Base-by-base conservation (phyloP, 257 asterid genomes). In the Scutellaria baicalensis region DNA sequence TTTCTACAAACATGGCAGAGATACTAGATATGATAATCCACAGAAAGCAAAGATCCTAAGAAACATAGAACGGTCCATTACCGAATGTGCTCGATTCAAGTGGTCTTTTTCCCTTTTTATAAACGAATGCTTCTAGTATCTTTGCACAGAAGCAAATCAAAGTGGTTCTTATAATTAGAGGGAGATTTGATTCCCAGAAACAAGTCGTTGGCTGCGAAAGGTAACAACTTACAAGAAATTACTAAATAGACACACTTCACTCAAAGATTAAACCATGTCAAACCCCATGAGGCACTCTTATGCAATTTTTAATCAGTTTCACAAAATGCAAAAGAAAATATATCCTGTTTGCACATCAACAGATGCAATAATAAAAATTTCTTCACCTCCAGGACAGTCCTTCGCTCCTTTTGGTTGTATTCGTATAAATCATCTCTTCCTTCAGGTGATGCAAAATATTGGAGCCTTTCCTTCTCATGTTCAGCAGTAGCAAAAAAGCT, bases 391-490 rank as follows among this genome's bases (percentile, higher is more conserved):
- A 91, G 79, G 66, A 94, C 96, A 59, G 96, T 93, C 82, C 99
- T 81, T 59, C 96, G 62, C 71, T 94, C 97, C 87, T 86, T 94
- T 82, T 88, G 93, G 81, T 91, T 94, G 89, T 89, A 94, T 72
- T 86, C 87, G 83, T 91, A 91, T n/a, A 94, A 71, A 81, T 94
- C 97, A 80, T 94, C 99, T 76, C 99, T 85, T 80, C 99, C 99
- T 89, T 94, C 96, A 31, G 99, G 82, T 10, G 97, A 94, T 74
- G 86, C 85, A 77, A 93, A 94, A 77, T 89, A 87, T 58, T 81
- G 90, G 61, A 94, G 95, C 84, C 95, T 89, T 84, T 94, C 97
- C 84, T 85, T 89, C 79, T 94, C 99, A 75, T 94, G 99, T 77
- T 87, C 84, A 59, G 95, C 96, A 71, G 77, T 82, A 39, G 99